phyloP scores from a whole-genome alignment of 352 stramenopile species.

The Globisporangium yorkense region DNA sequence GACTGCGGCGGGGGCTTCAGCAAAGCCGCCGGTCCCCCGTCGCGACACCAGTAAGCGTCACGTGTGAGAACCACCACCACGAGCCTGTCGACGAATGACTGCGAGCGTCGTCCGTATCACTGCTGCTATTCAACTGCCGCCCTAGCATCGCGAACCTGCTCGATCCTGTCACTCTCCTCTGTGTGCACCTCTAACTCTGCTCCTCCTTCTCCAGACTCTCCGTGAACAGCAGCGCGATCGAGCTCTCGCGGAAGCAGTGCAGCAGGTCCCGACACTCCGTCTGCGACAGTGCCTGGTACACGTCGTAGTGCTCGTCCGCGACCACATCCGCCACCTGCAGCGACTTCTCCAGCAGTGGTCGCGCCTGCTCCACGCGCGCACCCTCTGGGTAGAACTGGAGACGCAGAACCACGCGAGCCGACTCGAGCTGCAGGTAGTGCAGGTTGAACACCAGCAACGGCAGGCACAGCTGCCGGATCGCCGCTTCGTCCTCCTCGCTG shows the following conservation, averaged over 20 bases:
- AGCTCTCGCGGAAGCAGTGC: slow-evolving; percentile 59
- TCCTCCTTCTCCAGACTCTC: slow-evolving; percentile 15
- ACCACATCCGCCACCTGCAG: slow-evolving; percentile 74
- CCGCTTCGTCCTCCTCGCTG: slow-evolving; percentile 33
- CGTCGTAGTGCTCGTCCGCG: slow-evolving; percentile 68
- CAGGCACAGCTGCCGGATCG: slow-evolving; percentile 49
- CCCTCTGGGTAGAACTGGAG: slow-evolving; percentile 57
- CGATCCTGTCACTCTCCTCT: background rate
- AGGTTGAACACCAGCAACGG: slow-evolving; percentile 65
- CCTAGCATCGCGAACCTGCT: background rate
- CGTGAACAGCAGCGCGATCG: slow-evolving; percentile 52
- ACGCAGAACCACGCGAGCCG: slow-evolving; percentile 60
- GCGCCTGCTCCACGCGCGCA: slow-evolving; percentile 49
- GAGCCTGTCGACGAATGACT: background rate
- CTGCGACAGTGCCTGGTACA: slow-evolving; percentile 50
- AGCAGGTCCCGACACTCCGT: slow-evolving; percentile 67
- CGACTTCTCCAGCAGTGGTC: slow-evolving; percentile 61
- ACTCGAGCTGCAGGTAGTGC: slow-evolving; percentile 76
- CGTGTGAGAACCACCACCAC: background rate
- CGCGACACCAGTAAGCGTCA: background rate
- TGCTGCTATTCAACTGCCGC: background rate
- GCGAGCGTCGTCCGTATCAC: background rate
- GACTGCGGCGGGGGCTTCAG: slow-evolving; percentile 34
- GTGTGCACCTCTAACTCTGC: background rate
- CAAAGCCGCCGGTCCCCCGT: slow-evolving; percentile 21